Base-by-base conservation (phyloP, 2,329 filamentous ascomycete genomes). In the Ophiostoma sp. region DNA sequence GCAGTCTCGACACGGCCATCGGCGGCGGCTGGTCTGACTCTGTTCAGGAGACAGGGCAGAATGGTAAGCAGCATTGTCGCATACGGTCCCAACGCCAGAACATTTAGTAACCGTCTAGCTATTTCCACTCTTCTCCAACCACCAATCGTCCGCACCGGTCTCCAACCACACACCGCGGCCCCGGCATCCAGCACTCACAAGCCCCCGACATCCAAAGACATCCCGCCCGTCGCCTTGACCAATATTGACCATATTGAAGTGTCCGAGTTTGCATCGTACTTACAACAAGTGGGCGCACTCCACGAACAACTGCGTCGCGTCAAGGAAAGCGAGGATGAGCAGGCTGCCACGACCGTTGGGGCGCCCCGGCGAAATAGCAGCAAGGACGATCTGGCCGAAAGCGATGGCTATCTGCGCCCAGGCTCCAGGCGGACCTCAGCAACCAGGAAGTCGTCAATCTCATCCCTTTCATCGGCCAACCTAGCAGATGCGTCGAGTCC, bases 101-200 rank as follows among this genome's bases (percentile, higher is more conserved):
- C 16, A 44, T 60, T 27, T 27, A 27, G 27, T 65, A 40, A 67
- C 49, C 9, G 12, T 1, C 12, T 71, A 92, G 90, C 95, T 71
- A 98, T 98, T 74, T 97, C 93, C 8, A 96, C 92, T 1, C 84
- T 98, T n/a, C 85, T 98, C 4, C 91, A 96, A 75, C 89, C 92
- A 41, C 92, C 94, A 3, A 96, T 97, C 73, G 87, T 96, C 69
- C 87, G 94, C 72, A 96, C 93, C 2, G 93, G 94, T 68, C 84
- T 97, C 65, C 83, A 93, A 67, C 90, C 93, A 36, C 90, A 96
- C 77, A 89, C 89, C 0, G 83, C 88, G 1, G 87, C 89, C 2
- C 86, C 91, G 1, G 77, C 80, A 8, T 86, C 87, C n/a, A 90
- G 87, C 74, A 82, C 88, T 14, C 91, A 95, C 75, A 94, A 89